Evolutionary conservation across 768 basidiomycete genomes (phyloP).

Genomic region (Russula dissimulans): DNA sequence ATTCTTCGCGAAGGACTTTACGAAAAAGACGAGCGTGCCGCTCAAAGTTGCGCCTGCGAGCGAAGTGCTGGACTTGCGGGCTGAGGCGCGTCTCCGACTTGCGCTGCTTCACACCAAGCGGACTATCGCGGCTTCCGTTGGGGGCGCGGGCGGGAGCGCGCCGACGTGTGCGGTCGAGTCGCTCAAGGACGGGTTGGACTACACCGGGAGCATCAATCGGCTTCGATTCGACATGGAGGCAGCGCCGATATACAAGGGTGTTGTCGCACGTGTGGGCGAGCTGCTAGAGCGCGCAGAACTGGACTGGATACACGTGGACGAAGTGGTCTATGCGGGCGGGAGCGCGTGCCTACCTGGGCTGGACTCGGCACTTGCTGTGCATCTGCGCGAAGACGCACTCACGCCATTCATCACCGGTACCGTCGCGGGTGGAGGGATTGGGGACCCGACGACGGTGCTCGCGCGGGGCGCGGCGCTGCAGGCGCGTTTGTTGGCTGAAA

Average conservation of each 20-base stretch:
- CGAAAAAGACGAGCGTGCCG: slow-evolving; percentile 83
- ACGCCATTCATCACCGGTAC: slow-evolving; percentile 61
- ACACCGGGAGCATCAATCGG: slow-evolving; percentile 59
- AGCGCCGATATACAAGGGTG: slow-evolving; percentile 47
- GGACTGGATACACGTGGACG: slow-evolving; percentile 63
- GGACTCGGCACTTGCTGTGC: slow-evolving; percentile 46
- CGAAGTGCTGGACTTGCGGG: slow-evolving; percentile 59
- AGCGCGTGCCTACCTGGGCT: slow-evolving; percentile 67
- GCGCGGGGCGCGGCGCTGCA: slow-evolving; percentile 72
- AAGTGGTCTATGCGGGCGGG: slow-evolving; percentile 75
- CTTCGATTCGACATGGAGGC: slow-evolving; percentile 40
- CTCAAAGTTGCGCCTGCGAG: slow-evolving; percentile 55
- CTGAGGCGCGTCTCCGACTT: slow-evolving; percentile 87
- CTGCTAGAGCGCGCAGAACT: slow-evolving; percentile 44
- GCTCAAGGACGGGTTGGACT: slow-evolving; percentile 89
- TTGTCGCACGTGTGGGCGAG: slow-evolving; percentile 41
- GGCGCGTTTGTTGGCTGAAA: slow-evolving; percentile 48
- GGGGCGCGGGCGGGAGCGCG: slow-evolving; percentile 37
- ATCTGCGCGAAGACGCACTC: slow-evolving; percentile 51
- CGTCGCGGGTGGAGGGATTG: slow-evolving; percentile 60
- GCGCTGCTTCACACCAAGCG: slow-evolving; percentile 94
- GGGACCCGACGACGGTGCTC: slow-evolving; percentile 71
- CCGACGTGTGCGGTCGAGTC: slow-evolving; percentile 91
- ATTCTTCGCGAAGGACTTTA: slow-evolving; percentile 92
- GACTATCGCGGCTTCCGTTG: slow-evolving; percentile 72